Percentiles rank a stretch among this genome's conserved stretches.
These are phyloP conservation scores for Geotrichum macrosporum DNA, from an alignment of 1,139 yeast species.

Conservation along the genomic window DNA sequence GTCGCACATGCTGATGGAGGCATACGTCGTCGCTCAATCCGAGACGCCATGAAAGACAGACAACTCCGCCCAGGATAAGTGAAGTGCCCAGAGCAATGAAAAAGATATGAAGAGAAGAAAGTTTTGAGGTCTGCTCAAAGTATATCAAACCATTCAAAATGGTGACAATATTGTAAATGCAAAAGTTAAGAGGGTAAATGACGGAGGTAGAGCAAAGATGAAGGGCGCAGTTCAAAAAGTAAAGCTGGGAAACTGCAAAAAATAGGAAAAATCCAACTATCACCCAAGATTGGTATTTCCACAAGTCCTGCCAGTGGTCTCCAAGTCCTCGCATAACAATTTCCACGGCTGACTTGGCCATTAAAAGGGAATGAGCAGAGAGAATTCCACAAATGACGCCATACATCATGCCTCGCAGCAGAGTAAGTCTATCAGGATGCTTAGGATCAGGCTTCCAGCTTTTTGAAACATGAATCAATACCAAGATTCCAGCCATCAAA, in stretches of 20 bases:
- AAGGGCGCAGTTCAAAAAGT: conserved; percentile 69
- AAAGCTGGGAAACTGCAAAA: conserved; percentile 70
- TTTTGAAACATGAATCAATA: conserved; percentile 23
- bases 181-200: conserved; percentile 78
- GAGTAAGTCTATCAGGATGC: conserved; percentile 16
- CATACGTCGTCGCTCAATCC: conserved; percentile 21
- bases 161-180: conserved; percentile 72
- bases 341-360: conserved; percentile 81
- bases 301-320: conserved; percentile 36
- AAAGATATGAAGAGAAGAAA: conserved; percentile 40
- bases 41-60: conserved; percentile 47
- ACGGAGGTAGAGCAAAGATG: conserved; percentile 70
- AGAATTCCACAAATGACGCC: conserved; percentile 74
- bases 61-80: conserved; percentile 52
- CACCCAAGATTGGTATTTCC: conserved; percentile 42
- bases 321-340: conserved; percentile 43
- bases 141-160: conserved; percentile 70
- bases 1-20: conserved; percentile 16
- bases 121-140: conserved; percentile 48
- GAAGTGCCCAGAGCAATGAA: conserved; percentile 51
- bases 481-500: conserved; percentile 32
- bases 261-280: conserved; percentile 57
- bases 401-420: conserved; percentile 50
- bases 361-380: conserved; percentile 78
- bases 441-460: conserved; percentile 14